A percentile compares a stretch with the other conserved stretches of the same genome.
phyloP scores from a whole-genome alignment of 805 yeast species.

The Candida sanyiensis region DNA sequence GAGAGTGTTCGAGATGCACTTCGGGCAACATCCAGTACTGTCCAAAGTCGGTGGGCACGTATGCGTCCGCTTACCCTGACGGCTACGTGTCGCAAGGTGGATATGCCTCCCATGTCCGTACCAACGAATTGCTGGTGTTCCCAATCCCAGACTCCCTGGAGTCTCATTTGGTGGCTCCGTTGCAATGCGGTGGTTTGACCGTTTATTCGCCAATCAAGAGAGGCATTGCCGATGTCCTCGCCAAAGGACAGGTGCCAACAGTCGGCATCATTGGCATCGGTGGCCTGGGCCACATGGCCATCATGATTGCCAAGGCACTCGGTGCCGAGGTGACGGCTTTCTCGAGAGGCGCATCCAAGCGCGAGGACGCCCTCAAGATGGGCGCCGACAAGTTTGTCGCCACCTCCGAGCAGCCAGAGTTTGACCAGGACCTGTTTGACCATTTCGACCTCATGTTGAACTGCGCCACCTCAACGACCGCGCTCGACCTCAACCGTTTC shows the following conservation, averaged over 20 bases:
- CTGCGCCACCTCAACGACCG: constrained; percentile 41
- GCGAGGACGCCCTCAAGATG: constrained; percentile 40
- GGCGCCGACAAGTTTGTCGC: constrained; percentile 54
- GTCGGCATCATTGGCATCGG: constrained; percentile 54
- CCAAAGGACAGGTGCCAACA: constrained; percentile 26
- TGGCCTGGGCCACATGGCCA: constrained; percentile 53
- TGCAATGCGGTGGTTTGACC: constrained; percentile 76
- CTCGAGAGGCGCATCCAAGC: constrained; percentile 45
- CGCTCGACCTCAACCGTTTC: constrained; percentile 44
- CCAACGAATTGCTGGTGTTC: constrained; percentile 57
- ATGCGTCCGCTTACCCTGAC: constrained; percentile 39
- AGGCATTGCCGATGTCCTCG: constrained; percentile 22
- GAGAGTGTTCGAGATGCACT: constrained; percentile 55
- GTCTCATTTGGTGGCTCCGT: constrained; percentile 57
- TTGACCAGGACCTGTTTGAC: constrained; percentile 31
- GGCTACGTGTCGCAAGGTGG: constrained; percentile 60
- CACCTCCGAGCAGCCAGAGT: constrained; percentile 42
- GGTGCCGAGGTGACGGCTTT: constrained; percentile 57
- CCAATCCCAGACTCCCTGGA: constrained; percentile 53
- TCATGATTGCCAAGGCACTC: constrained; percentile 51
- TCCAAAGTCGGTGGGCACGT: constrained; percentile 42
- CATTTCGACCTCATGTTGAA: constrained; percentile 42
- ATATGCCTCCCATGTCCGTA: constrained; percentile 59
- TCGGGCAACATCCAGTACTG: constrained; percentile 55
- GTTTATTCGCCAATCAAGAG: constrained; percentile 61